Evolutionary conservation across 257 asterid species (phyloP).

Genomic region (Solanum gracilifrons): DNA sequence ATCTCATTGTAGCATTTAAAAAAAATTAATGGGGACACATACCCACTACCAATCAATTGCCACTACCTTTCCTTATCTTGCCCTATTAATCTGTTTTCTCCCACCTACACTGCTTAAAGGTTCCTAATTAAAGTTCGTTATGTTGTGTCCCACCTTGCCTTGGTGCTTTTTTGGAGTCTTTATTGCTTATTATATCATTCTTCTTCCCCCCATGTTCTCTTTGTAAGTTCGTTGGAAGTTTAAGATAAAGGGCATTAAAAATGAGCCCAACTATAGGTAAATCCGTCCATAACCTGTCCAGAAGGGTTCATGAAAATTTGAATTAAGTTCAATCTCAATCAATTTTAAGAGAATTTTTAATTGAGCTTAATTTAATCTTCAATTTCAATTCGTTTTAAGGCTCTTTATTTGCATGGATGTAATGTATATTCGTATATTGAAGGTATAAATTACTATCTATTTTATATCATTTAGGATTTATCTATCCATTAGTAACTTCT

Average conservation of each 20-base stretch:
- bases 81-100: neutral
- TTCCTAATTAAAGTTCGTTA: neutral
- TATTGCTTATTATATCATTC: neutral
- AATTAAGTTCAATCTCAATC: too few species aligned
- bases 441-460: too few species aligned
- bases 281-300: fast-evolving
- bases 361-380: fast-evolving
- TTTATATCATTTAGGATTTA: too few species aligned
- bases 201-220: neutral
- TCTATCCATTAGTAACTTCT: too few species aligned
- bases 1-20: neutral
- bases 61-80: conserved; percentile 13
- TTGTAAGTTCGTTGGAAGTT: neutral
- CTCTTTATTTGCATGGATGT: too few species aligned
- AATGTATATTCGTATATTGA: too few species aligned
- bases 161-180: conserved; percentile 6
- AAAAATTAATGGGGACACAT: conserved; percentile 25
- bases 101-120: conserved; percentile 22
- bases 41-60: conserved; percentile 20
- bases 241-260: neutral
- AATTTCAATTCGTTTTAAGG: too few species aligned
- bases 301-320: too few species aligned
- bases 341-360: too few species aligned
- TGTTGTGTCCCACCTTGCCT: conserved; percentile 7
- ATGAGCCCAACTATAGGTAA: too few species aligned